Percentiles rank a stretch among this genome's conserved stretches.
These are phyloP conservation scores for Detonula confervacea DNA, from an alignment of 352 stramenopile species.

Conservation along the genomic window DNA sequence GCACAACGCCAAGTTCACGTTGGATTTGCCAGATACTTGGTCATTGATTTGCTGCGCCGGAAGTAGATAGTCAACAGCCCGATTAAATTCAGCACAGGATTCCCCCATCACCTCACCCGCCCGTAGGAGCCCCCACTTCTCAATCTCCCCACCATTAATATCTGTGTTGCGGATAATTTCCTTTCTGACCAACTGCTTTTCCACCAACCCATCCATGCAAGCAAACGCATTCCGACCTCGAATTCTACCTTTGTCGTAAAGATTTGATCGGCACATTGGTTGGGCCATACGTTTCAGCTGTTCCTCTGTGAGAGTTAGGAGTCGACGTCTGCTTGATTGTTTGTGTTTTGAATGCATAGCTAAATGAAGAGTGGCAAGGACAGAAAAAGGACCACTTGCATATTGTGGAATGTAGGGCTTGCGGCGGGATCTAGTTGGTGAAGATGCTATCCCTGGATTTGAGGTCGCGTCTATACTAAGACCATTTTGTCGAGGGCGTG, in stretches of 20 bases:
- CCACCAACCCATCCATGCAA: constrained; percentile 60
- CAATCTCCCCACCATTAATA: constrained; percentile 38
- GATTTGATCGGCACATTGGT: constrained; percentile 58
- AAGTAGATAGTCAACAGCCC: constrained; percentile 32
- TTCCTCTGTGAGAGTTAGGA: constrained; percentile 59
- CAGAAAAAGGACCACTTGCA: constrained; percentile 57
- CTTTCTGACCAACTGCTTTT: constrained; percentile 58
- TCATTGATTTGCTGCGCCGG: constrained; percentile 21
- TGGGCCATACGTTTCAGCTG: constrained; percentile 65
- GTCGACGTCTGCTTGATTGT: constrained; percentile 25
- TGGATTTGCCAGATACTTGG: constrained; percentile 10
- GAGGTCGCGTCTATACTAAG: constrained; percentile 6
- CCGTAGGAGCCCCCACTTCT: constrained; percentile 57
- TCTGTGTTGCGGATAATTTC: constrained; percentile 56
- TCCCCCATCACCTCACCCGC: constrained; percentile 44
- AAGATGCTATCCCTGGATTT: constrained; percentile 3
- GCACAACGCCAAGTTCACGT: constrained; percentile 38
- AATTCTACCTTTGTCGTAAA: constrained; percentile 62
- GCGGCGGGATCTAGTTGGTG: neutral
- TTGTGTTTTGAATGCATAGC: constrained; percentile 46
- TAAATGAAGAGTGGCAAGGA: constrained; percentile 55
- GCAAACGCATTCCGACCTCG: constrained; percentile 64
- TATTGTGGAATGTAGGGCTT: constrained; percentile 61
- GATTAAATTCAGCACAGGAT: constrained; percentile 58
- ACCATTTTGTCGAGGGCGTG: constrained; percentile 14